These are phyloP conservation scores for Triticum turgidum DNA, from an alignment of 176 grass and related monocot species.

Conservation along the genomic window DNA sequence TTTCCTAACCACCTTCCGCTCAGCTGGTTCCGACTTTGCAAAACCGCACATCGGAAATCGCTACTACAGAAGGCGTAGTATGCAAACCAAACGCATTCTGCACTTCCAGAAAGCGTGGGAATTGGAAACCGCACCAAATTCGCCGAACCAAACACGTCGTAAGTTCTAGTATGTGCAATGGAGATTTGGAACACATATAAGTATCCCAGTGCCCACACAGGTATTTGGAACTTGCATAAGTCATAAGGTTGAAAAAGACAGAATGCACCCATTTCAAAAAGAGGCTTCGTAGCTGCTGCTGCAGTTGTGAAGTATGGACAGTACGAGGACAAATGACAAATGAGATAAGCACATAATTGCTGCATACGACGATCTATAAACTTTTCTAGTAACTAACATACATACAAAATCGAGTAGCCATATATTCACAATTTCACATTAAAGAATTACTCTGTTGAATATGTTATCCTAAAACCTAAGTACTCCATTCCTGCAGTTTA, in stretches of 20 bases:
- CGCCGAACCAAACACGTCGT: no score
- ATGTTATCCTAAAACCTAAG: neutral
- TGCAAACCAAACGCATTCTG: no score
- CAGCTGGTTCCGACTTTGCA: no score
- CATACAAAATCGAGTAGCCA: neutral
- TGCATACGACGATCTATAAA: neutral
- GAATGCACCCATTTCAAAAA: neutral
- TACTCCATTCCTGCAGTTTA: neutral
- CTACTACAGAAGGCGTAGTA: no score
- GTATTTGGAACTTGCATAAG: neutral
- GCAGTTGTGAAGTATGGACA: neutral
- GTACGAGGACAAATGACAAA: neutral
- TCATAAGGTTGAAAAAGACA: neutral
- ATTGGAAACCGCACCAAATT: no score
- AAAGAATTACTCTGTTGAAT: neutral
- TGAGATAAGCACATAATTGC: neutral
- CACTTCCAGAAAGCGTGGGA: no score
- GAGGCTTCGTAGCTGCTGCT: neutral
- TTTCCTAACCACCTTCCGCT: no score
- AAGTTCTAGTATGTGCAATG: neutral
- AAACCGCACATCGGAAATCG: no score
- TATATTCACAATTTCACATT: neutral
- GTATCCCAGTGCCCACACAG: neutral
- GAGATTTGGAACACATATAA: slow-evolving; percentile 9
- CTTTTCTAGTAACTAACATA: neutral